phyloP scores from a whole-genome alignment of 176 grass and related monocot species.

The Carex parvula region DNA sequence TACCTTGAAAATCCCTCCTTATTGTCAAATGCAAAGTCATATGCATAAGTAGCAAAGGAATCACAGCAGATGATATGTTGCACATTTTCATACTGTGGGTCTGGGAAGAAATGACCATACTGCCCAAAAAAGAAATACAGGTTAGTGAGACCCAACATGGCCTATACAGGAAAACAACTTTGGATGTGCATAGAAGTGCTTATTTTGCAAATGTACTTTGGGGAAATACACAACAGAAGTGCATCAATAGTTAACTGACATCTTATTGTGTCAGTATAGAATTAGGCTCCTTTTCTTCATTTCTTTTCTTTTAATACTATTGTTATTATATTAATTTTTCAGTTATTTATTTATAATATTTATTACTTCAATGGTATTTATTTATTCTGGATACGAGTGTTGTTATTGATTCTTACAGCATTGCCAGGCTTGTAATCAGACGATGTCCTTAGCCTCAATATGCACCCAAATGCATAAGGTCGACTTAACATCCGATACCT shows the following conservation, averaged over 20 bases:
- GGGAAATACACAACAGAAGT: neutral
- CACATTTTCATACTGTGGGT: conserved; percentile 97
- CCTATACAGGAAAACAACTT: neutral
- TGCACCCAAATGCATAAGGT: conserved; percentile 98
- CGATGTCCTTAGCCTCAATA: conserved; percentile 91
- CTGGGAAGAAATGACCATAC: conserved; percentile 98
- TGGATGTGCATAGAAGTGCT: neutral
- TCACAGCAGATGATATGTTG: conserved; percentile 99
- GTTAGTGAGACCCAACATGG: neutral
- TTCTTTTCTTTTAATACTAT: neutral
- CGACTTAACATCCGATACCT: conserved; percentile 92
- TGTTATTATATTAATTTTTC: neutral
- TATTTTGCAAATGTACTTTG: neutral
- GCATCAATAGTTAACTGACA: neutral
- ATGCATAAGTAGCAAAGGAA: conserved; percentile 98
- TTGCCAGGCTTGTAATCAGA: conserved; percentile 74
- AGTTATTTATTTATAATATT: neutral
- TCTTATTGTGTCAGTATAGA: neutral
- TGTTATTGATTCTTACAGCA: conserved; percentile 47
- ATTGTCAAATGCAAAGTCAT: conserved; percentile 81
- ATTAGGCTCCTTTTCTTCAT: neutral
- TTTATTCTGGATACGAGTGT: neutral
- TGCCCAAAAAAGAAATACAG: conserved; percentile 28
- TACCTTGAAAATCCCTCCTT: conserved; percentile 84
- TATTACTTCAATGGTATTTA: neutral